Evolutionary conservation across 148 eudicot species (phyloP).

Genomic region (Camellia lanceoleosa): DNA sequence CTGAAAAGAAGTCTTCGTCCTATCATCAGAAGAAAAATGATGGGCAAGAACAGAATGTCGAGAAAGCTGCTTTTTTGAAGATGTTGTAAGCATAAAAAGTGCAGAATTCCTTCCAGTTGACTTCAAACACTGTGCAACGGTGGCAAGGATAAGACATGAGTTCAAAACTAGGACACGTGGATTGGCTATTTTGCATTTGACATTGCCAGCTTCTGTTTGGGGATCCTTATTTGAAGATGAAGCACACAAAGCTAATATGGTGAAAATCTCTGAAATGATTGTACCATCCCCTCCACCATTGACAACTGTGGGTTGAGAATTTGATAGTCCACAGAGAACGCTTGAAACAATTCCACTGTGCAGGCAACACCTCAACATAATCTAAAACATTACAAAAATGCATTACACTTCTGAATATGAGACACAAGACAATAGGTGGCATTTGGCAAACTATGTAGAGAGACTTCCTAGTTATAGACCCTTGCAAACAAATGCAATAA

Average conservation of each 20-base stretch:
- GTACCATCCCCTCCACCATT: conserved; percentile 96
- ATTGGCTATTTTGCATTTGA: conserved; percentile 50
- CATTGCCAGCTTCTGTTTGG: conserved; percentile 42
- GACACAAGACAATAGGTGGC: background rate
- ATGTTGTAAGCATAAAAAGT: conserved; percentile 69
- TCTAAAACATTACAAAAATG: conserved; percentile 42
- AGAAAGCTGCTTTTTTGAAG: conserved; percentile 73
- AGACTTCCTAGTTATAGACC: background rate
- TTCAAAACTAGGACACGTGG: conserved; percentile 57
- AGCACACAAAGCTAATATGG: conserved; percentile 63
- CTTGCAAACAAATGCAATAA: background rate
- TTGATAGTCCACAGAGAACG: conserved; percentile 85
- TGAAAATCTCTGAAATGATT: conserved; percentile 82
- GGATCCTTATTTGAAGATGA: conserved; percentile 54
- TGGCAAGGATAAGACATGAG: conserved; percentile 68
- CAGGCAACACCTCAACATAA: conserved; percentile 73
- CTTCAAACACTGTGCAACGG: conserved; percentile 83
- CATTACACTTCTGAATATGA: conserved; percentile 3
- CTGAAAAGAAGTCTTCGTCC: conserved; percentile 52
- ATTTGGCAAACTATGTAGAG: conserved; percentile 7
- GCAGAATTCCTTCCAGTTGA: conserved; percentile 79
- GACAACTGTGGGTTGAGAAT: conserved; percentile 84
- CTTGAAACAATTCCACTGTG: conserved; percentile 55
- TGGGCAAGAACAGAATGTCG: conserved; percentile 80
- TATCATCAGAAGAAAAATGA: conserved; percentile 71